Conservation (phyloP, 495 filamentous ascomycete genomes). For the Neurospora sp. region DNA sequence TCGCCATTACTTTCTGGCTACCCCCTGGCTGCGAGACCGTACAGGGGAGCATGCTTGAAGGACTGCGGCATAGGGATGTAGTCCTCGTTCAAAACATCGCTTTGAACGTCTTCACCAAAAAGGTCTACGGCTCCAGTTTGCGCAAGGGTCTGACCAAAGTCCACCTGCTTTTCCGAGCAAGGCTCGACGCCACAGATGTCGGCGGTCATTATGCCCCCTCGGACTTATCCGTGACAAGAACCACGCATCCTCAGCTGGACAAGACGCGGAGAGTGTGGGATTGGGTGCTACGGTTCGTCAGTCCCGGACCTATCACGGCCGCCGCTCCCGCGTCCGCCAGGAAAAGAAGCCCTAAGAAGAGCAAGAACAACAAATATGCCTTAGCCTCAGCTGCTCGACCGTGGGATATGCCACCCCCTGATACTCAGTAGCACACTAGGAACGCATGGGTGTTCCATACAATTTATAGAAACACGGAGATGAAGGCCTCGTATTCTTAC, state of each 20-base stretch:
- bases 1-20: constrained; percentile 80
- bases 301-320: constrained; percentile 6
- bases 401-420: constrained; percentile 1
- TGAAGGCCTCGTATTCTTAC: background rate
- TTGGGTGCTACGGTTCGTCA: constrained; percentile 70
- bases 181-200: constrained; percentile 29
- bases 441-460: background rate
- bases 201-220: constrained; percentile 33
- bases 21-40: constrained; percentile 19
- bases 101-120: constrained; percentile 58
- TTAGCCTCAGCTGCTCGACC: background rate
- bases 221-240: constrained; percentile 23
- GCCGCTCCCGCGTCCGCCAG: background rate
- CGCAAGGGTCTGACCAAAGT: constrained; percentile 60
- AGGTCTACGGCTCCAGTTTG: constrained; percentile 70
- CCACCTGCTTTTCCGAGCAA: constrained; percentile 51
- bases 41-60: constrained; percentile 34
- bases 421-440: constrained; percentile 10
- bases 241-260: constrained; percentile 39
- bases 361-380: background rate
- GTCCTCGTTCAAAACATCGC: constrained; percentile 68
- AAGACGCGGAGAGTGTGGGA: constrained; percentile 60
- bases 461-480: background rate
- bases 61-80: constrained; percentile 59
- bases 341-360: background rate